A percentile compares a stretch with the other conserved stretches of the same genome.
These are phyloP conservation scores for Diophrys sp. DNA, from an alignment of 73 alveolate genomes.

Conservation along the genomic window DNA sequence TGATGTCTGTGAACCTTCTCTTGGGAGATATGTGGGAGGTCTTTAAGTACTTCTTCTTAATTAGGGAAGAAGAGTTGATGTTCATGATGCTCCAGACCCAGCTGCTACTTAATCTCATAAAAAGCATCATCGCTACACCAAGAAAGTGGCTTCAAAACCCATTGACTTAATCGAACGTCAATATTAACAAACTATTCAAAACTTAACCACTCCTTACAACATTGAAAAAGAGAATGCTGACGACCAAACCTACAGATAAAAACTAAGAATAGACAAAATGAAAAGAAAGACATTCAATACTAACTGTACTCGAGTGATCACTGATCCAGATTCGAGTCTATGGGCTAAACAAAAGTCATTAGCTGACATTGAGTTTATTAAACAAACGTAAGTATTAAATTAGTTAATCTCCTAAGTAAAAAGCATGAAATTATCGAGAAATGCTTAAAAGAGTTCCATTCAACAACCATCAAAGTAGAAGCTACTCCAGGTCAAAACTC, in stretches of 20 bases:
- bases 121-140: conserved; percentile 28
- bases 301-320: conserved; percentile 2
- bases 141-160: conserved; percentile 60
- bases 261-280: conserved; percentile 39
- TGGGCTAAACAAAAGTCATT: conserved; percentile 46
- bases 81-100: conserved; percentile 6
- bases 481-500: conserved; percentile 46
- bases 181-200: neutral
- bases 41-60: conserved; percentile 39
- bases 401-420: neutral
- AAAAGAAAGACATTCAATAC: conserved; percentile 30
- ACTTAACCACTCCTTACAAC: neutral
- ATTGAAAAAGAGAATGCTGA: conserved; percentile 4
- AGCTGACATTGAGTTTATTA: conserved; percentile 31
- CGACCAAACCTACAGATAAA: conserved; percentile 31
- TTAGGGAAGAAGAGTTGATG: conserved; percentile 24
- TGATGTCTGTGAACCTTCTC: conserved; percentile 54
- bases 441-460: conserved; percentile 31
- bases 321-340: conserved; percentile 30
- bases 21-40: conserved; percentile 44
- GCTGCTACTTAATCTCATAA: conserved; percentile 20
- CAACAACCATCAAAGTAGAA: conserved; percentile 16
- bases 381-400: conserved; percentile 12
- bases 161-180: neutral
- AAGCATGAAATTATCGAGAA: conserved; percentile 24